Conservation (phyloP, 352 stramenopile species). For the Globisporangium cystogenes region DNA sequence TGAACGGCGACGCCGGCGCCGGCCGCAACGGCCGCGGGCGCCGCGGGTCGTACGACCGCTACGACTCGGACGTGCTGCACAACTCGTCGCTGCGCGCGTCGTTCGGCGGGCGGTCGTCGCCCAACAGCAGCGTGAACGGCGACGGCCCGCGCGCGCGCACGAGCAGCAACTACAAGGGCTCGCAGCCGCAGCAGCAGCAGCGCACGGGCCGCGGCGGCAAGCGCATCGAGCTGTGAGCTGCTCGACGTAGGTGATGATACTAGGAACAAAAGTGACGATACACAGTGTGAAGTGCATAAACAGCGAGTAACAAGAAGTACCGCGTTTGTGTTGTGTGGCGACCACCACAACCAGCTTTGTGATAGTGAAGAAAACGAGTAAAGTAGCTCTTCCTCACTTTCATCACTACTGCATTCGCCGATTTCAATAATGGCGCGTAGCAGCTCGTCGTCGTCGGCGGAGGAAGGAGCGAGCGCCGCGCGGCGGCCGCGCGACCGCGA, state of each 20-base stretch:
- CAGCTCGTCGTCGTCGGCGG: no score
- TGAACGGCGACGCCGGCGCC: conserved; percentile 5
- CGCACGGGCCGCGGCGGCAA: conserved; percentile 49
- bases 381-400: no score
- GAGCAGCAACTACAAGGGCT: conserved; percentile 29
- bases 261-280: not conserved
- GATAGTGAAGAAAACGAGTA: no score
- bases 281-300: not conserved
- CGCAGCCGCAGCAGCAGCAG: conserved; percentile 35
- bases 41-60: conserved; percentile 57
- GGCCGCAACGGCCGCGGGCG: conserved; percentile 11
- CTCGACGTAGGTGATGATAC: not conserved
- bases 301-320: no score
- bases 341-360: no score
- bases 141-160: conserved; percentile 13
- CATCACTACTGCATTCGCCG: no score
- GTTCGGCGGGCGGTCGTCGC: conserved; percentile 14
- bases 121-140: conserved; percentile 15
- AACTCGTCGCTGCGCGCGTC: conserved; percentile 28
- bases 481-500: no score
- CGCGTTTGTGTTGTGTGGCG: no score
- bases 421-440: no score
- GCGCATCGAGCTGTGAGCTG: conserved; percentile 57
- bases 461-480: no score
- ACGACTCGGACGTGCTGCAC: conserved; percentile 26